phyloP scores from a whole-genome alignment of 1,139 yeast species.

The Geotrichum candidum region DNA sequence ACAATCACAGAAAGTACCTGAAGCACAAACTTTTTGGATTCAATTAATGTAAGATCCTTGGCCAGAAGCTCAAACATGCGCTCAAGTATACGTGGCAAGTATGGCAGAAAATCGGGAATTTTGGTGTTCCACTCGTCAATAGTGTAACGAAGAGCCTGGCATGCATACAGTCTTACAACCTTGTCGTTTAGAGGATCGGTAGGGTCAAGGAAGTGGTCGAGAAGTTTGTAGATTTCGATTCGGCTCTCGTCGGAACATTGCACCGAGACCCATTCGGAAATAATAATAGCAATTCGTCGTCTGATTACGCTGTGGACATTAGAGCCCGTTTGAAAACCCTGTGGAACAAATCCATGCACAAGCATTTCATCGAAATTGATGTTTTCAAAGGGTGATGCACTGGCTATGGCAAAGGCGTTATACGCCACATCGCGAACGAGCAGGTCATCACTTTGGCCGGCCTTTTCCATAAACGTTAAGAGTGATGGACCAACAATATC shows the following conservation, averaged over 20 bases:
- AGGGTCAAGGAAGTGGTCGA: conserved; percentile 43
- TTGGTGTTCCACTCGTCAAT: conserved; percentile 86
- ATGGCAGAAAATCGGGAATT: conserved; percentile 61
- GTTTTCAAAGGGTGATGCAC: conserved; percentile 56
- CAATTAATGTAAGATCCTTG: conserved; percentile 51
- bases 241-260: conserved; percentile 57
- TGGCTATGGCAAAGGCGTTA: conserved; percentile 74
- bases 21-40: conserved; percentile 66
- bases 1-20: conserved; percentile 61
- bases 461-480: conserved; percentile 55
- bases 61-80: conserved; percentile 44
- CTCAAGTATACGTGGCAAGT: conserved; percentile 47
- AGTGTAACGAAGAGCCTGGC: conserved; percentile 62
- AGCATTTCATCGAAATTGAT: conserved; percentile 61
- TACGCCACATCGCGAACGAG: conserved; percentile 73
- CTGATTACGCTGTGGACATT: conserved; percentile 30
- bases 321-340: conserved; percentile 38
- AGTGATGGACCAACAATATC: conserved; percentile 57
- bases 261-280: conserved; percentile 74
- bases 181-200: conserved; percentile 50
- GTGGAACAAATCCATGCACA: conserved; percentile 58
- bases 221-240: conserved; percentile 53
- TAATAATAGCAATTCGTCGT: conserved; percentile 68
- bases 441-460: conserved; percentile 45
- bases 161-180: conserved; percentile 69